A percentile compares a stretch with the other conserved stretches of the same genome.
These are phyloP conservation scores for Lonicera japonica DNA, from an alignment of 129 eudicot genomes.

Conservation along the genomic window DNA sequence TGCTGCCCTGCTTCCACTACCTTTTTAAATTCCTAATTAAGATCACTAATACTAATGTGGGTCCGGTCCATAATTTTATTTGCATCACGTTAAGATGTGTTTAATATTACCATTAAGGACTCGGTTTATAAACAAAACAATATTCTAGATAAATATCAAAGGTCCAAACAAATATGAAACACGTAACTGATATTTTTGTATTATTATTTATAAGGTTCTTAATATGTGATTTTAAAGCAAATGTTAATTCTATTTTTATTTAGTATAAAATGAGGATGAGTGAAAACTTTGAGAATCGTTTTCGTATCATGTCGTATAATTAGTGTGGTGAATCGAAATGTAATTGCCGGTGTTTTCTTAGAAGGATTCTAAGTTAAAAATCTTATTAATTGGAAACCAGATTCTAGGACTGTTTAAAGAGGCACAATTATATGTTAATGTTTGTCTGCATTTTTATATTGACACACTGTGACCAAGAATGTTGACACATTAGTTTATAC, in stretches of 20 bases:
- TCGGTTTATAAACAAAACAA: too few species aligned
- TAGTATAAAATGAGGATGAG: not conserved
- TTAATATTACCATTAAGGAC: too few species aligned
- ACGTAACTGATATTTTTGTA: too few species aligned
- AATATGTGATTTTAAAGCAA: too few species aligned
- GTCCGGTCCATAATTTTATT: slow-evolving; percentile 27
- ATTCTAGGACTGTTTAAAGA: slow-evolving; percentile 9
- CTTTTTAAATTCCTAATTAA: not conserved
- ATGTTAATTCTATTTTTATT: slow-evolving; percentile 8
- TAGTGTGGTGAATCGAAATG: slow-evolving; percentile 17
- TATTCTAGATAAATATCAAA: too few species aligned
- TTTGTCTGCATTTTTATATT: slow-evolving; percentile 23
- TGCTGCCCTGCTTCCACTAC: slow-evolving; percentile 14
- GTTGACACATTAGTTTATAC: not conserved
- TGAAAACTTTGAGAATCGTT: slow-evolving; percentile 9
- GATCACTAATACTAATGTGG: not conserved
- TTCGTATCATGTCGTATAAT: slow-evolving; percentile 9
- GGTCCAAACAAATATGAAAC: too few species aligned
- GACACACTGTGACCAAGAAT: slow-evolving; percentile 25
- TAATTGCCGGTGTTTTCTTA: not conserved
- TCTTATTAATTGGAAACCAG: not conserved
- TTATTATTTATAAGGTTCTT: too few species aligned
- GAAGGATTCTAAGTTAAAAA: not conserved
- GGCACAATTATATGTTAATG: slow-evolving; percentile 24
- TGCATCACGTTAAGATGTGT: not conserved